Conservation (phyloP, 2,329 filamentous ascomycete species). For the Fusarium multiceps region DNA sequence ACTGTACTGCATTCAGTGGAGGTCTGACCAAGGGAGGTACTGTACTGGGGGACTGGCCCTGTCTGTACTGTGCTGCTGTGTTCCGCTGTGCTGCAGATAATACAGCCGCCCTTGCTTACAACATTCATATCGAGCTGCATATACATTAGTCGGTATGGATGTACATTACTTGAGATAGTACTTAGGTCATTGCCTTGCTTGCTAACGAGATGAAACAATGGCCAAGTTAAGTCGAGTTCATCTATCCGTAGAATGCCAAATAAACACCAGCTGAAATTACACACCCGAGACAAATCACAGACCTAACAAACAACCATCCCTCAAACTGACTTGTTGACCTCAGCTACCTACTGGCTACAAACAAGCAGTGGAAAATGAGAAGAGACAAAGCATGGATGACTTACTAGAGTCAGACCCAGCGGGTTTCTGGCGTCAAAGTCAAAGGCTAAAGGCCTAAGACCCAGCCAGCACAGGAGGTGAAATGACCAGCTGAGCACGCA, state of each 20-base stretch:
- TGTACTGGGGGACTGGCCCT: background rate
- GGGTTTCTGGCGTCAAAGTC: slow-evolving; percentile 33
- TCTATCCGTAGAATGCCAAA: background rate
- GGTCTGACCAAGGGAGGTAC: background rate
- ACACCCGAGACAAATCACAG: background rate
- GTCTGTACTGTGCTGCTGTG: background rate
- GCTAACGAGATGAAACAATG: background rate
- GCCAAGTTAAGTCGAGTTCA: background rate
- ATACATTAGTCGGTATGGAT: background rate
- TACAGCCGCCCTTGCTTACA: background rate
- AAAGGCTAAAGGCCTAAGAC: slow-evolving; percentile 15
- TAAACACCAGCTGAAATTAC: background rate
- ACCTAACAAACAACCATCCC: background rate
- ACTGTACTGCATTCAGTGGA: slow-evolving; percentile 12
- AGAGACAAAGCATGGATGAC: slow-evolving; percentile 12
- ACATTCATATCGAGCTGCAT: background rate
- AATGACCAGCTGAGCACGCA: slow-evolving; percentile 33
- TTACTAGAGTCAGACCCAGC: slow-evolving; percentile 11
- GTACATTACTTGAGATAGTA: background rate
- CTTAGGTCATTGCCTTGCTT: background rate
- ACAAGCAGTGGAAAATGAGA: background rate
- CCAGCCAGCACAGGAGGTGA: slow-evolving; percentile 26
- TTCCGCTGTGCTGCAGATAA: background rate
- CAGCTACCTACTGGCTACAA: background rate
- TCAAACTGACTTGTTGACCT: background rate